Conservation (phyloP, 345 rosid genomes). For the Toxicodendron radicans region DNA sequence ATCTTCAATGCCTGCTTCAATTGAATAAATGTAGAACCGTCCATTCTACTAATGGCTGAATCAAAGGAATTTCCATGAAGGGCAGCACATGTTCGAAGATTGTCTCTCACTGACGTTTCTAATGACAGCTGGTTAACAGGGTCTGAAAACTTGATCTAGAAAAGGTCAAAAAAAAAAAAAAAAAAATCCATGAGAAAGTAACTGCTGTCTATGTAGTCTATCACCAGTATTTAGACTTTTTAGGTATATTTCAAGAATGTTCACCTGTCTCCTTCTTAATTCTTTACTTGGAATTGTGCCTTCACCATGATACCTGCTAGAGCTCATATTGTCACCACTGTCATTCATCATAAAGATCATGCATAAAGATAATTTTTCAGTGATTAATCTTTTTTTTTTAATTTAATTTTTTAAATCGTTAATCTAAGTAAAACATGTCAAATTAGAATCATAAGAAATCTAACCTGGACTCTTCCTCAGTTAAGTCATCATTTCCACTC, state of each 20-base stretch:
- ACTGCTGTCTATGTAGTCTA: not conserved
- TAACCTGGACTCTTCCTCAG: constrained; percentile 89
- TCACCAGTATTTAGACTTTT: not conserved
- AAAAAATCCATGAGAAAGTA: constrained; percentile 8
- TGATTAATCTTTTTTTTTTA: not conserved
- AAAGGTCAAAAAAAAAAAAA: constrained; percentile 13
- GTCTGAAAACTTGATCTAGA: constrained; percentile 72
- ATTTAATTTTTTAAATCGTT: not conserved
- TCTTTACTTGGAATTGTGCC: constrained; percentile 71
- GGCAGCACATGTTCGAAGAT: constrained; percentile 78
- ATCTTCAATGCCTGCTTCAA: constrained; percentile 91
- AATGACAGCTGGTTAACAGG: constrained; percentile 78
- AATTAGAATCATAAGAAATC: constrained; percentile 1
- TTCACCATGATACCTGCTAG: constrained; percentile 65
- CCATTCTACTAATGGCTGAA: constrained; percentile 72
- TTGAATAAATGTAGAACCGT: constrained; percentile 80
- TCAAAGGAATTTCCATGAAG: constrained; percentile 90
- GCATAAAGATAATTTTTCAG: not conserved
- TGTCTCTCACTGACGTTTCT: constrained; percentile 77
- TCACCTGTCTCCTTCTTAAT: constrained; percentile 81
- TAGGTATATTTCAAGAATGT: not conserved
- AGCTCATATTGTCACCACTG: constrained; percentile 67
- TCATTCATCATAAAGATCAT: constrained; percentile 15
- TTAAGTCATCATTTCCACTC: constrained; percentile 64
- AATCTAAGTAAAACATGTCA: not conserved